A percentile compares a stretch with the other conserved stretches of the same genome.
Conservation (phyloP, 2,329 filamentous ascomycete genomes). For the Colletotrichum tabaci region DNA sequence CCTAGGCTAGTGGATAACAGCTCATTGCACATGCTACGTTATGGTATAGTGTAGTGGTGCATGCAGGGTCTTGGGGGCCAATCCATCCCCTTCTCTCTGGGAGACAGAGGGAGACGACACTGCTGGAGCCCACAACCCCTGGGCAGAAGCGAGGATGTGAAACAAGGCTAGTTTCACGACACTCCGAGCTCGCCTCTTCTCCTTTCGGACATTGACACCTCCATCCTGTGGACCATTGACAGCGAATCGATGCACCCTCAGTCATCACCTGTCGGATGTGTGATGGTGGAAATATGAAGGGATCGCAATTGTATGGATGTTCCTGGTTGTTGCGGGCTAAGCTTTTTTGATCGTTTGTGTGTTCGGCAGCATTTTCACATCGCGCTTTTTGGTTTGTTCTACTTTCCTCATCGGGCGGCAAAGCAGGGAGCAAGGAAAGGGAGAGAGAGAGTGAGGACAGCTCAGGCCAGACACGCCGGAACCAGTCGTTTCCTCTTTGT, state of each 20-base stretch:
- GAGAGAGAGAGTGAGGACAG: background rate
- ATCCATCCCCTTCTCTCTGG: slow-evolving; percentile 6
- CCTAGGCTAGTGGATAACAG: slow-evolving; percentile 5
- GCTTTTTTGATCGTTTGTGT: slow-evolving; percentile 40
- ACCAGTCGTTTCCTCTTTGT: slow-evolving; percentile 41
- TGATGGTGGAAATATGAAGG: slow-evolving; percentile 16
- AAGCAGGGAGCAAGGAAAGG: slow-evolving; percentile 9
- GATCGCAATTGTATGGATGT: slow-evolving; percentile 32
- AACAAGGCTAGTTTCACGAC: slow-evolving; percentile 40
- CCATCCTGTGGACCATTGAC: slow-evolving; percentile 24
- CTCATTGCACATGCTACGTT: slow-evolving; percentile 35
- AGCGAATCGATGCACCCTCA: slow-evolving; percentile 35
- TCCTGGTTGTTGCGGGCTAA: slow-evolving; percentile 35
- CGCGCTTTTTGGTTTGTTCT: too few relatives aligned
- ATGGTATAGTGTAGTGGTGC: background rate
- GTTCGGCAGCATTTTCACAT: background rate
- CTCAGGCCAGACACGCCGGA: slow-evolving; percentile 18
- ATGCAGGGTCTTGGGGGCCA: slow-evolving; percentile 24
- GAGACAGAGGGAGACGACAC: slow-evolving; percentile 9
- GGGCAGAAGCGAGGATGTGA: slow-evolving; percentile 35
- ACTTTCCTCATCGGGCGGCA: slow-evolving; percentile 11
- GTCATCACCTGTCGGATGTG: slow-evolving; percentile 24
- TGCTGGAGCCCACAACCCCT: slow-evolving; percentile 8
- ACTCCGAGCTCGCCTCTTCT: slow-evolving; percentile 33
- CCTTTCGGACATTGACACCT: slow-evolving; percentile 38